Conservation (phyloP, 2,329 filamentous ascomycete genomes). For the Clarireedia sp. region DNA sequence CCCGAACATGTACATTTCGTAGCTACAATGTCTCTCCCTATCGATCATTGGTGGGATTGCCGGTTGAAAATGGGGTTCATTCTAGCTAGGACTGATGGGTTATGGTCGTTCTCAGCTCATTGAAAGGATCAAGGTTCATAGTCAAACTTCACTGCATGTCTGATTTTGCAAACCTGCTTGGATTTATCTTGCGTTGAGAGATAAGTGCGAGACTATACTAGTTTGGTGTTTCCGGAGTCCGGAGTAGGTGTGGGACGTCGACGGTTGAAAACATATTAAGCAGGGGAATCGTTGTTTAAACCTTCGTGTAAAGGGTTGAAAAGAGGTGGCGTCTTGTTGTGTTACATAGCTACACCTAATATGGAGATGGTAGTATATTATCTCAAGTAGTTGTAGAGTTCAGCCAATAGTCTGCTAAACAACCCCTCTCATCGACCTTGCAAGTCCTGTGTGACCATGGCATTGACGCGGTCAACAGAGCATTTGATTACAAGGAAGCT, state of each 20-base stretch:
- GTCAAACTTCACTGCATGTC: background rate
- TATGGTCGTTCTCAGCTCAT: background rate
- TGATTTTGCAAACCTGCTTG: background rate
- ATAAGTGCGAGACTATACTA: too few species aligned
- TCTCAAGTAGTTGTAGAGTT: background rate
- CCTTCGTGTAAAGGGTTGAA: too few species aligned
- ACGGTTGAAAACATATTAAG: background rate
- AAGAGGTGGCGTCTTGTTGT: background rate
- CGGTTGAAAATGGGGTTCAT: background rate
- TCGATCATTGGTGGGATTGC: background rate
- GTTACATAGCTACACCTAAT: background rate
- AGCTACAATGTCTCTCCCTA: background rate
- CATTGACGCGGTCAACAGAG: background rate
- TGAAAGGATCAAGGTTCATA: background rate
- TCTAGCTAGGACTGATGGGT: background rate
- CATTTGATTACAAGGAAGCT: background rate
- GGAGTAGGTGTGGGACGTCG: background rate
- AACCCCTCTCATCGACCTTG: background rate
- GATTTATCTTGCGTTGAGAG: too few species aligned
- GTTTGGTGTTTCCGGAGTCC: background rate
- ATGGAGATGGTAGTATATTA: background rate
- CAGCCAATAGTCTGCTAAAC: background rate
- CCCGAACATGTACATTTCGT: background rate
- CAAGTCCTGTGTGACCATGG: background rate
- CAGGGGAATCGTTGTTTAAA: background rate